Conservation (phyloP, 1,284 basidiomycete genomes). For the Malassezia nana region DNA sequence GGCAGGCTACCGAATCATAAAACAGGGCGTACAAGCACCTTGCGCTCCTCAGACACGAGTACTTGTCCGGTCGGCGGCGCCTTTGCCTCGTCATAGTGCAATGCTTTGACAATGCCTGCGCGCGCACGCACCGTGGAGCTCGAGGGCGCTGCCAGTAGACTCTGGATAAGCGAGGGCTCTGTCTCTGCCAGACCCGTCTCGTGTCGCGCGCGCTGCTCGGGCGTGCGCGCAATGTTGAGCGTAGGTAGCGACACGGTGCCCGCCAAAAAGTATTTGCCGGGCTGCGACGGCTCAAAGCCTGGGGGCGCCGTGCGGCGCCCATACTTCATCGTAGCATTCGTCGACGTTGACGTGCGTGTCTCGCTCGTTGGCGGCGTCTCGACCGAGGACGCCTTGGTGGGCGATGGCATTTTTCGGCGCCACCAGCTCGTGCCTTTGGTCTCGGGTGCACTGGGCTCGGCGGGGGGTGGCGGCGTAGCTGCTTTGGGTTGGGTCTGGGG, state of each 20-base stretch:
- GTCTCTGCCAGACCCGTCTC: slow-evolving; percentile 25
- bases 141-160: slow-evolving; percentile 15
- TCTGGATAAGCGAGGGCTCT: slow-evolving; percentile 16
- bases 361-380: no score
- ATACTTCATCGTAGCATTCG: slow-evolving; percentile 10
- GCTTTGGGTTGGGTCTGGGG: neutral
- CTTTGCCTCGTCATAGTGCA: slow-evolving; percentile 2
- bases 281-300: slow-evolving; percentile 16
- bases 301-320: slow-evolving; percentile 14
- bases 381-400: neutral
- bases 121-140: slow-evolving; percentile 15
- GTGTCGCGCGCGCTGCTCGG: slow-evolving; percentile 21
- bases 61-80: slow-evolving; percentile 15
- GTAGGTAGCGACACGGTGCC: slow-evolving; percentile 20
- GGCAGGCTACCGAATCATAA: slow-evolving; percentile 24
- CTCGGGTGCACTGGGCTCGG: no score
- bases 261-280: slow-evolving; percentile 18
- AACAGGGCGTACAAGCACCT: slow-evolving; percentile 15
- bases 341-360: slow-evolving; percentile 5
- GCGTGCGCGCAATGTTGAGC: slow-evolving; percentile 22
- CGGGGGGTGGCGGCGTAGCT: no score
- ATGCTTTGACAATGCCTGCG: slow-evolving; percentile 16
- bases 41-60: slow-evolving; percentile 18
- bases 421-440: neutral
- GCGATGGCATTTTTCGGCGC: neutral